Base-by-base conservation (phyloP, 1,139 yeast genomes). In the Candida sp. region DNA sequence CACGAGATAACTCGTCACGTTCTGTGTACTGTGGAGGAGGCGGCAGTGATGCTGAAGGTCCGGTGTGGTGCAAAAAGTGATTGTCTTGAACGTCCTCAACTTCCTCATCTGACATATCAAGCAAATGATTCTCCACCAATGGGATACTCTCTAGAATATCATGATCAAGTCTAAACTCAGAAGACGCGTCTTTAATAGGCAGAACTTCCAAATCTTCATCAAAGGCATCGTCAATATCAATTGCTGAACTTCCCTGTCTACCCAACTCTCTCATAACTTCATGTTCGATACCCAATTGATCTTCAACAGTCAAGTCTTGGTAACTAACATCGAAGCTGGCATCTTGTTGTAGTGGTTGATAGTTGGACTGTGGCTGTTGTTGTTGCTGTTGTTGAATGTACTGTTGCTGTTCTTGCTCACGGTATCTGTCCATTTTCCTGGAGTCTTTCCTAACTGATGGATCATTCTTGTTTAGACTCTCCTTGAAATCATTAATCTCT, bases 401-500 rank as follows among this genome's bases (percentile, higher is more conserved):
- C 23, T 37, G 7, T 31, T 25, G 30, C n/a, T 26, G 46, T 37
- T 30, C 41, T 9, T 26, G 46, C 33, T 30, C 41, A 31, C 9
- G 39, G 22, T 23, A 35, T 26, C 41, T 35, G n/a, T 35, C 23
- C 28, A 37, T 8, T 12, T 46, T 43, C n/a, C 31, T 42, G 7
- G 46, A 43, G 4, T 38, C 40, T 37, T 30, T 25, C n/a, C 26
- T 27, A 53, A 4, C 25, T 26, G 57, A 12, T 51, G 51, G 46
- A 53, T 73, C 78, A 12, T 59, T 57, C 46, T 63, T 67, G 43
- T 67, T 68, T 56, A 77, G 66, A 51, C 78, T 75, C 50, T 77
- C 81, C 50, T 77, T 77, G 54, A 77, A 78, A 51, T 77, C 81
- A 55, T 77, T 77, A 51, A 78, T 75, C 58, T 78, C 83, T 27